phyloP scores from a whole-genome alignment of 345 rosid species.

The Cochlearia excelsa region DNA sequence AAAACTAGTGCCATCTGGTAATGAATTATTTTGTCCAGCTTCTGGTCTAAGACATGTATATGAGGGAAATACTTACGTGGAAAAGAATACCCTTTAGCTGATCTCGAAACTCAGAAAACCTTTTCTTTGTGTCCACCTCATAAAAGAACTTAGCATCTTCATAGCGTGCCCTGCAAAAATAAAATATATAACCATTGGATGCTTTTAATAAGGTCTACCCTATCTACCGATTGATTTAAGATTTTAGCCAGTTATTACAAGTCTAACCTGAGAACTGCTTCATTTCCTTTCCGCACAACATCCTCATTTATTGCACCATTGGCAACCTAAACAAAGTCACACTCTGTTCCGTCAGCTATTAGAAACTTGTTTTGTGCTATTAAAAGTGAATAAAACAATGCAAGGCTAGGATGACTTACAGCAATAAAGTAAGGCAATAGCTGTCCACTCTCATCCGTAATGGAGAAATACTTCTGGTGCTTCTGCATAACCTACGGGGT shows the following conservation, averaged over 20 bases:
- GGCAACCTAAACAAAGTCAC: slow-evolving; percentile 65
- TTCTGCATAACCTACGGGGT: slow-evolving; percentile 85
- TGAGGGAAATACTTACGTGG: slow-evolving; percentile 60
- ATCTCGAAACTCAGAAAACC: slow-evolving; percentile 60
- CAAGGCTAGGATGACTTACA: slow-evolving; percentile 44
- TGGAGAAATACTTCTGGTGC: slow-evolving; percentile 88
- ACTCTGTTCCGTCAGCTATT: slow-evolving; percentile 20
- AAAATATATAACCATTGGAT: slow-evolving; percentile 5
- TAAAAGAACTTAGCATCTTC: slow-evolving; percentile 98
- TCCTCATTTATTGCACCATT: slow-evolving; percentile 79
- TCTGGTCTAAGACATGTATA: slow-evolving; percentile 2
- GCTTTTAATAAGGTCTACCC: slow-evolving; percentile 18
- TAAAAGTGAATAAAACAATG: slow-evolving; percentile 13
- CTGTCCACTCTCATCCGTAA: slow-evolving; percentile 59
- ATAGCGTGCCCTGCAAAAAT: slow-evolving; percentile 80
- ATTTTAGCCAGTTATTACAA: slow-evolving; percentile 23
- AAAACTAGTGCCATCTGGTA: slow-evolving; percentile 5
- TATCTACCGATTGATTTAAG: slow-evolving; percentile 11
- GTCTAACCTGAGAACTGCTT: slow-evolving; percentile 93
- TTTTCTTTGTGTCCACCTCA: slow-evolving; percentile 73
- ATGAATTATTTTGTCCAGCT: slow-evolving; percentile 5
- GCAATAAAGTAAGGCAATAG: slow-evolving; percentile 86
- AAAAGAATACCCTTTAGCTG: slow-evolving; percentile 89
- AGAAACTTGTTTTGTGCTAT: slow-evolving; percentile 13
- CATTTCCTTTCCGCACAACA: slow-evolving; percentile 88